Conservation (phyloP, 1,139 yeast species). For the Hansenula sp. region DNA sequence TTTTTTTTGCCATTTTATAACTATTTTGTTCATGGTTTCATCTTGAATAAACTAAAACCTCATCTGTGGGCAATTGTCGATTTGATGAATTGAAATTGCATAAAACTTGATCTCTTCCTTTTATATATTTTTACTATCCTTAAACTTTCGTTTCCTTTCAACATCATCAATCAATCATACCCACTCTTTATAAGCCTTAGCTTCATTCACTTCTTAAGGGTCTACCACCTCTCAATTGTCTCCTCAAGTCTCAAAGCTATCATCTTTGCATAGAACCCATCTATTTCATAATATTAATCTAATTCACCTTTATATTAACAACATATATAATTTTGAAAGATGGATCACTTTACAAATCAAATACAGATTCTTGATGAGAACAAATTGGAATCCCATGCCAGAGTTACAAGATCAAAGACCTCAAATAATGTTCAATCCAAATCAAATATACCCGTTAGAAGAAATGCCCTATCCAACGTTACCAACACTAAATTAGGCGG, state of each 20-base stretch:
- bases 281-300: too few species aligned
- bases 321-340: neutral
- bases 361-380: slow-evolving; percentile 17
- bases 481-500: slow-evolving; percentile 20
- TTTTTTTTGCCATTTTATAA: slow-evolving; percentile 1
- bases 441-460: slow-evolving; percentile 23
- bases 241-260: too few species aligned
- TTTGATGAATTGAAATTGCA: neutral
- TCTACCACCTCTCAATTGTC: too few species aligned
- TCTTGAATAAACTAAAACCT: neutral
- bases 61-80: neutral
- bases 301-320: too few species aligned
- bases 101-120: neutral
- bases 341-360: slow-evolving; percentile 13
- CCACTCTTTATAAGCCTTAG: neutral
- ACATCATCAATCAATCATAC: neutral
- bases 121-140: neutral
- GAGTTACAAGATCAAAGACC: slow-evolving; percentile 2
- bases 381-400: slow-evolving; percentile 7
- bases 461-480: slow-evolving; percentile 22
- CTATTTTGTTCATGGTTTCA: neutral
- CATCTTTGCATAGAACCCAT: too few species aligned
- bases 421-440: slow-evolving; percentile 6
- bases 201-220: neutral
- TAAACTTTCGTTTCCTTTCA: neutral